phyloP scores from a whole-genome alignment of 139 green algal genomes.

The Chlorella sp. region DNA sequence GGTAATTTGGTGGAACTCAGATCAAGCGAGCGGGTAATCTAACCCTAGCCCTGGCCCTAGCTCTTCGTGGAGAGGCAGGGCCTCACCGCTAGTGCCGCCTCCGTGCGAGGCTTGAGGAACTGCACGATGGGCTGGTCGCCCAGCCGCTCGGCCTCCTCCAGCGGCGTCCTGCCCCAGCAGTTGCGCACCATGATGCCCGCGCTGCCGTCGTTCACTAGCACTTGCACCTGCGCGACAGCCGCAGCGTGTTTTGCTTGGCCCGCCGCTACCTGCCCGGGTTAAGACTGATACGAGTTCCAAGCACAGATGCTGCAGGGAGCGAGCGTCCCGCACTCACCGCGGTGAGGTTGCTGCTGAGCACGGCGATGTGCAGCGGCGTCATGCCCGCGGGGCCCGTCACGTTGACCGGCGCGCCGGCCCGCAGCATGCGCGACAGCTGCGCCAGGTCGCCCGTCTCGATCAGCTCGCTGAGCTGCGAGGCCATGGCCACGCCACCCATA shows the following conservation, averaged over 20 bases:
- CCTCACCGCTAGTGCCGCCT: not conserved
- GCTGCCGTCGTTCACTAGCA: not conserved
- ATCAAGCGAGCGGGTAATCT: too few species aligned
- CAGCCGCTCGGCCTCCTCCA: not conserved
- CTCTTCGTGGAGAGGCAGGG: not conserved
- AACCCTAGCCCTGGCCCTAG: too few species aligned
- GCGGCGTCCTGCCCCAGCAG: not conserved
- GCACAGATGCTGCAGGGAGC: too few species aligned
- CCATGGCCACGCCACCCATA: not conserved
- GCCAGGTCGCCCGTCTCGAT: slow-evolving; percentile 16
- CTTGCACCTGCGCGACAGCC: not conserved
- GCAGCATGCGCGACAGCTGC: slow-evolving; percentile 40
- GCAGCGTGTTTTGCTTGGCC: too few species aligned
- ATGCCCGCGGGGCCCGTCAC: slow-evolving; percentile 36
- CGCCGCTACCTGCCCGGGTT: too few species aligned
- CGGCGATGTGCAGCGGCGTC: not conserved
- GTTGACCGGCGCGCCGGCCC: slow-evolving; percentile 32
- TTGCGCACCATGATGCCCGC: not conserved
- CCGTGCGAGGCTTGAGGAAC: not conserved
- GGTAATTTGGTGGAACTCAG: too few species aligned
- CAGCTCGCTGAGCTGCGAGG: not conserved
- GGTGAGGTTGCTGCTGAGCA: not conserved
- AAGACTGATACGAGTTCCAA: too few species aligned
- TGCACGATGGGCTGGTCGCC: not conserved
- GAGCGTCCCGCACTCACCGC: too few species aligned